A percentile compares a stretch with the other conserved stretches of the same genome.
Conservation (phyloP, 1,284 basidiomycete species). For the Coniferiporia weirii region DNA sequence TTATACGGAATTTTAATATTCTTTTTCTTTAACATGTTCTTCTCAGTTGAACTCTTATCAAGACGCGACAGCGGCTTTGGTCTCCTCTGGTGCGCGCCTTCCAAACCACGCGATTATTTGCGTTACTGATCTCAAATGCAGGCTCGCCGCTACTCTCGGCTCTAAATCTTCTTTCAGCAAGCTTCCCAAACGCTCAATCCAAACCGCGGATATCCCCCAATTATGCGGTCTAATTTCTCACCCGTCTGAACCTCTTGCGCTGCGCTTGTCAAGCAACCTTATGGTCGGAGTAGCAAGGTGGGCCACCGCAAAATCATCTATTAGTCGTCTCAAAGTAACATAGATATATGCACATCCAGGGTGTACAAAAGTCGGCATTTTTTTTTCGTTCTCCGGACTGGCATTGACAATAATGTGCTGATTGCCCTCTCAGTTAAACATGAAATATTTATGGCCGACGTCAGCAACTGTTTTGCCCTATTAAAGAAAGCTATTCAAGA, state of each 20-base stretch:
- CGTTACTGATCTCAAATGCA: constrained; percentile 27
- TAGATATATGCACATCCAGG: constrained; percentile 29
- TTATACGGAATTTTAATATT: neutral
- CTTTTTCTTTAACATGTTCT: constrained; percentile 53
- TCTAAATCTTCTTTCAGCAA: constrained; percentile 80
- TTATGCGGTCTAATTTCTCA: constrained; percentile 75
- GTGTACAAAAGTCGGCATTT: constrained; percentile 60
- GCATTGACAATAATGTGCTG: neutral
- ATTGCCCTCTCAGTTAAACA: constrained; percentile 57
- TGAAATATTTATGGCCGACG: constrained; percentile 74
- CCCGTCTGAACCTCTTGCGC: constrained; percentile 79
- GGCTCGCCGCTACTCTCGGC: constrained; percentile 86
- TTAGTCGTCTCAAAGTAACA: neutral
- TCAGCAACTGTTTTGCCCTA: constrained; percentile 67
- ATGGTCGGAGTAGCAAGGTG: constrained; percentile 85
- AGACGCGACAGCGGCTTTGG: constrained; percentile 77
- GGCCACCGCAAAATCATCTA: constrained; percentile 20
- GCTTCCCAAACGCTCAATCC: constrained; percentile 72
- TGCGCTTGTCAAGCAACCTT: constrained; percentile 79
- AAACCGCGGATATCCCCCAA: constrained; percentile 74
- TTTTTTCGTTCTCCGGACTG: neutral
- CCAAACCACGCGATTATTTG: neutral
- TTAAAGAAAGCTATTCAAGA: constrained; percentile 73
- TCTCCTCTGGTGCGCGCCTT: constrained; percentile 55
- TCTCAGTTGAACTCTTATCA: constrained; percentile 65